Conservation (phyloP, 352 stramenopile species). For the Elongisporangium undulatum region DNA sequence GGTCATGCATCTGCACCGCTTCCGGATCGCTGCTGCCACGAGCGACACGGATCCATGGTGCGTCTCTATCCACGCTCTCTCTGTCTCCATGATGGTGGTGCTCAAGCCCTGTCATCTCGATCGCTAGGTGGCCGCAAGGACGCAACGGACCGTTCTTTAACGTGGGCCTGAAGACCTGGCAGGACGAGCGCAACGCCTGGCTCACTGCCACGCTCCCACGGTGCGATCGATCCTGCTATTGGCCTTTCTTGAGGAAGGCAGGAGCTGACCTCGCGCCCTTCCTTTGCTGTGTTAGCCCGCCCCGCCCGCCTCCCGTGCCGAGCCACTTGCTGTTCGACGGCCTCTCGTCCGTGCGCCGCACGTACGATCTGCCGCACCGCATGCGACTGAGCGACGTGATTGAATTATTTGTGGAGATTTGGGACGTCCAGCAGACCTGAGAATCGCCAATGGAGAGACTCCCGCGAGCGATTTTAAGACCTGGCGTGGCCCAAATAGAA, state of each 20-base stretch:
- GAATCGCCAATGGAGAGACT: slow-evolving; percentile 7
- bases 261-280: slow-evolving; percentile 7
- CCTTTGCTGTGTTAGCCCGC: slow-evolving; percentile 33
- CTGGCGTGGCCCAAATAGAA: slow-evolving; percentile 7
- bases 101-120: too few species aligned
- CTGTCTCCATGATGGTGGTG: background rate
- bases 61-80: background rate
- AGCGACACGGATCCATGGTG: slow-evolving; percentile 75
- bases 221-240: slow-evolving; percentile 21
- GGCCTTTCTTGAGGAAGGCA: background rate
- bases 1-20: slow-evolving; percentile 77
- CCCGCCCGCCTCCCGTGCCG: slow-evolving; percentile 56
- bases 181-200: slow-evolving; percentile 65
- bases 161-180: slow-evolving; percentile 70
- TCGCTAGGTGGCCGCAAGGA: slow-evolving; percentile 71
- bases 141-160: slow-evolving; percentile 87
- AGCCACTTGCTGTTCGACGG: slow-evolving; percentile 79
- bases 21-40: slow-evolving; percentile 63
- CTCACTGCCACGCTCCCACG: slow-evolving; percentile 62
- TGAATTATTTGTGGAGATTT: slow-evolving; percentile 86
- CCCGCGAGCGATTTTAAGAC: slow-evolving; percentile 6
- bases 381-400: slow-evolving; percentile 84
- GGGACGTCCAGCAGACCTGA: slow-evolving; percentile 77
- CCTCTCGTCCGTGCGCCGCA: slow-evolving; percentile 81
- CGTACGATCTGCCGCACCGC: slow-evolving; percentile 81